Evolutionary conservation across 73 alveolate genomes (phyloP).

Genomic region (Paramecium sexaurelia): DNA sequence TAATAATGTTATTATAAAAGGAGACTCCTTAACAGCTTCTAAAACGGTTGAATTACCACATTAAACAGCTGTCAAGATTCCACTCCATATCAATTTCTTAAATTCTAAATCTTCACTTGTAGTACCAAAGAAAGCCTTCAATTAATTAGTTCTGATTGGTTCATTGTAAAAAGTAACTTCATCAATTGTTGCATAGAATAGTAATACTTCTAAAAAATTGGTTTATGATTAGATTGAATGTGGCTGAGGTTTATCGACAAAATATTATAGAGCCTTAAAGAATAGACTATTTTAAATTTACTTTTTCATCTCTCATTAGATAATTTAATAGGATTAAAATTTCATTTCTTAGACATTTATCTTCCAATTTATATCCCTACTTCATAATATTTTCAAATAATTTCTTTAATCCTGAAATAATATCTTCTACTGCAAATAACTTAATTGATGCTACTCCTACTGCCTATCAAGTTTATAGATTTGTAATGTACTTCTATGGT

Average conservation of each 20-base stretch:
- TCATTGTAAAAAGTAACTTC: conserved; percentile 81
- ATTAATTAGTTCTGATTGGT: conserved; percentile 71
- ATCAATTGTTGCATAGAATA: conserved; percentile 93
- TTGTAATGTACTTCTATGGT: conserved; percentile 75
- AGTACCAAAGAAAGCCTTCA: conserved; percentile 88
- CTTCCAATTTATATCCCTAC: conserved; percentile 95
- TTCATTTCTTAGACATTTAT: conserved; percentile 95
- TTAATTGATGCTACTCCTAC: conserved; percentile 91
- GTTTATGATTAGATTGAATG: conserved; percentile 71
- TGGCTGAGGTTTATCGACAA: conserved; percentile 80
- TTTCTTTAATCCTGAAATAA: conserved; percentile 85
- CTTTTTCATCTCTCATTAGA: conserved; percentile 86
- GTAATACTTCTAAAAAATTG: conserved; percentile 88
- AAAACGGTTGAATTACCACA: conserved; percentile 62
- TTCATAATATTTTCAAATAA: conserved; percentile 89
- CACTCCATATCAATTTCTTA: conserved; percentile 93
- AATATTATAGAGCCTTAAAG: conserved; percentile 78
- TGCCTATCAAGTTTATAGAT: conserved; percentile 45
- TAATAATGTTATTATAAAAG: conserved; percentile 85
- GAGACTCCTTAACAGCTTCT: conserved; percentile 74
- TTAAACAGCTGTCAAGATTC: conserved; percentile 74
- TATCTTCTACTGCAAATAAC: conserved; percentile 91
- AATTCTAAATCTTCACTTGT: conserved; percentile 97
- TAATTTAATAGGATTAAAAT: conserved; percentile 88
- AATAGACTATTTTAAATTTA: neutral